These are phyloP conservation scores for Vigna angularis DNA, from an alignment of 306 rosid genomes.

Conservation along the genomic window DNA sequence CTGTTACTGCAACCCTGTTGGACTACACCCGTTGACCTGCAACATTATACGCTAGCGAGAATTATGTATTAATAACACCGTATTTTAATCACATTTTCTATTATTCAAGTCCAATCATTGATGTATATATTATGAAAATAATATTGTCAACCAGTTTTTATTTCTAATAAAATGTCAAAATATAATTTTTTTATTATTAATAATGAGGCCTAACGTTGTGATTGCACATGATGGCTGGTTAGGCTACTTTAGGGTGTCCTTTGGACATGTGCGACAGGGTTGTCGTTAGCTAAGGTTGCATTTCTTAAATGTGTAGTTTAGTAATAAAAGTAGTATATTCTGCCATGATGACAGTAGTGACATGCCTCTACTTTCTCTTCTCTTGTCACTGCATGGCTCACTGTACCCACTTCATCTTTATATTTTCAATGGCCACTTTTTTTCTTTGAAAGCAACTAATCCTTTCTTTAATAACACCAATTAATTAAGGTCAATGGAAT, in stretches of 20 bases:
- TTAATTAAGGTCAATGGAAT: background rate
- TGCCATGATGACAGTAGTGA: background rate
- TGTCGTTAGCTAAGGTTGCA: no score
- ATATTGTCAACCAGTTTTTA: no score
- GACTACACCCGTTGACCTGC: background rate
- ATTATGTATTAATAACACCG: background rate
- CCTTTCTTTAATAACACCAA: background rate
- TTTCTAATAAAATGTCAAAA: no score
- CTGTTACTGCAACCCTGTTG: background rate
- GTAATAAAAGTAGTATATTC: background rate
- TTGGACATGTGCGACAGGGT: no score
- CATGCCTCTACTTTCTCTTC: conserved; percentile 6
- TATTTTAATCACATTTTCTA: no score
- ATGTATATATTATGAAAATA: no score
- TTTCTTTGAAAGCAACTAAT: background rate
- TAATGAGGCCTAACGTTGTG: no score
- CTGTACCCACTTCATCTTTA: background rate
- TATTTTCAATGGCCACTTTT: background rate
- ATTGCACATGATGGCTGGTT: no score
- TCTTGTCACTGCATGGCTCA: background rate
- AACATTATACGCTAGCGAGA: background rate
- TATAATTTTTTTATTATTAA: no score
- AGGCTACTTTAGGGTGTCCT: no score
- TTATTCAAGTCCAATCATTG: no score
- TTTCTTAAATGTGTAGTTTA: no score